Evolutionary conservation across 306 rosid species (phyloP), one percentile per base, ranked within the genome.

Genomic region (Lathyrus sativus): DNA sequence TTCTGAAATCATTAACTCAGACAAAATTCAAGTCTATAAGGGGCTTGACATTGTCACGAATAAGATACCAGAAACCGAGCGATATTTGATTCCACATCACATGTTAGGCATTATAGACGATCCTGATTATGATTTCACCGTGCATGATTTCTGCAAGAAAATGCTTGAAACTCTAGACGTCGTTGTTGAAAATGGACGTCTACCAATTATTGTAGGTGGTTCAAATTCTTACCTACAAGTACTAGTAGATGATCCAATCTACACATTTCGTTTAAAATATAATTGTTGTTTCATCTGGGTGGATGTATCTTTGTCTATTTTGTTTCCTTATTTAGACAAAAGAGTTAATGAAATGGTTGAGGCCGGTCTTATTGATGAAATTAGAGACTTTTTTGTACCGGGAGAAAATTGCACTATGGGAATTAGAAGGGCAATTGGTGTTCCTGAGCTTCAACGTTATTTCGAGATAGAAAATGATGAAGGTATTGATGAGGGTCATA

Each of bases 351-450:
- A 76, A 19, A 58, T 58, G 84, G 11, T 75, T 4, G 68, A 71
- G 5, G 58, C 11, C 0, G 80, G 84, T 1, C 9, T 75, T 35
- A 50, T 80, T 0, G 72, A 74, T 43, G 72, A 74, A 17, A 31
- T 74, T 29, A 45, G 78, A 17, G n/a, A 55, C 1, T 26, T 11
- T 37, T 80, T 12, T 62, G 68, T 15, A 2, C 64, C 63, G n/a
- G 75, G 24, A 1, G 68, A 57, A 0, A 22, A 71, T 9, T 75
- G 55, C 48, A 7, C 62, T 26, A 29, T 6, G 13, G 81, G 84
- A 26, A 11, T 80, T 7, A 50, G 69, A 71, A 76, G 78, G 41
- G 81, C 75, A 4, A 76, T 80, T 44, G 81, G 84, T 4, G 75
- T 68, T 54, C 54, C 65, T 45, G 84, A 80, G 39, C 7, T 80